Evolutionary conservation across 805 yeast species (phyloP), one percentile per base, ranked within the genome.

Genomic region (Cyberlindnera amylophila): DNA sequence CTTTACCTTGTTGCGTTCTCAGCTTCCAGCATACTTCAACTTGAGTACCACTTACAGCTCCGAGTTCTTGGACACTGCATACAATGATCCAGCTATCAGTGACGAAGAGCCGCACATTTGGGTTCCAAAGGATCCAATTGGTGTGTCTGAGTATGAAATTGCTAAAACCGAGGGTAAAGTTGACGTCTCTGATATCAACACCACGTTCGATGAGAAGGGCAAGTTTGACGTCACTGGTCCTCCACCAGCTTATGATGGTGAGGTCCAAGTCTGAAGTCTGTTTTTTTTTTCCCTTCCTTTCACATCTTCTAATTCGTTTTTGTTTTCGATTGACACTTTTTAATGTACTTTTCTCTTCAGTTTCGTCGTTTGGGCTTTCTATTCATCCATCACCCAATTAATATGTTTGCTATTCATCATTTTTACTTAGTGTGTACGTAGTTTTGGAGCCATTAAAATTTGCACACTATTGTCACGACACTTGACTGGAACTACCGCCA

Each of bases 61-160:
- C 8, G 63, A 54, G 15, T 66, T 58, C 35, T 38, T 59, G 32
- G 58, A 59, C 6, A 41, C 54, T 7, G 66, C 70, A 1, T 82
- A 77, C 53, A 67, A 71, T 29, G 75, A 79, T 53, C 86, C 87
- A 18, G 74, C 75, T 32, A 72, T 79, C 30, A 62, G 58, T n/a
- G 81, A 70, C 26, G 72, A 65, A 7, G 78, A 67, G 46, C 86
- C 88, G 24, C 73, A 74, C 43, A 67, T 83, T 38, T 86, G 95
- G 95, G 67, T 84, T 47, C 79, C 84, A 33, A 74, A 67, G 51
- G 95, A 86, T 61, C 66, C 74, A 6, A 64, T 79, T 67, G 91
- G 93, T 5, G 69, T 86, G 41, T 74, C 86, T 14, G 72, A 73
- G 38, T 70, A 73, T 44, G 81, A 82, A 57, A 73, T 80, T 48